Evolutionary conservation across 2,329 filamentous ascomycete genomes (phyloP).

Genomic region (Leptosphaerulina australis): DNA sequence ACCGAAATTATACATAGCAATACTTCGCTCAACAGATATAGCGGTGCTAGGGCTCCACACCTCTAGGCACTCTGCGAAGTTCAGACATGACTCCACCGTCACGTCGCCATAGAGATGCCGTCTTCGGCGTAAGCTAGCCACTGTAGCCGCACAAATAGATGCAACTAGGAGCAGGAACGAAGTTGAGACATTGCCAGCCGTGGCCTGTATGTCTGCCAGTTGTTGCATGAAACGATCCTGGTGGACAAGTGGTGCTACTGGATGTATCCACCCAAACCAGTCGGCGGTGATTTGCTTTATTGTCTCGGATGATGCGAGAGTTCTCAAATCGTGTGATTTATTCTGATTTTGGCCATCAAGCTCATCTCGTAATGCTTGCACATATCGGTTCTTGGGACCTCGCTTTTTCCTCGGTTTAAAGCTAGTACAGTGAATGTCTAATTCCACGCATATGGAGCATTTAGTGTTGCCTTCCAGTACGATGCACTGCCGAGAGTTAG

Average conservation of each 20-base stretch:
- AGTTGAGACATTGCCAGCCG: neutral
- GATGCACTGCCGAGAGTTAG: conserved; percentile 17
- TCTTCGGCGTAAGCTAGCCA: conserved; percentile 25
- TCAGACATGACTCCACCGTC: conserved; percentile 23
- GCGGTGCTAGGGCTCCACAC: conserved; percentile 19
- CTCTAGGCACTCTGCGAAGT: conserved; percentile 20
- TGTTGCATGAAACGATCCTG: conserved; percentile 15
- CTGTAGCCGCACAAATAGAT: conserved; percentile 27
- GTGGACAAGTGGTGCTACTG: conserved; percentile 26
- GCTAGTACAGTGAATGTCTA: conserved; percentile 23
- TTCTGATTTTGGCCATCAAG: conserved; percentile 1
- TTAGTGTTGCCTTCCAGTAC: neutral
- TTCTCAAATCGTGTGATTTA: neutral
- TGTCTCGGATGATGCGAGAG: conserved; percentile 17
- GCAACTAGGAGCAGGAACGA: conserved; percentile 22
- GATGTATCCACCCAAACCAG: conserved; percentile 33
- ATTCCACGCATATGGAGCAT: conserved; percentile 22
- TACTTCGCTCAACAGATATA: conserved; percentile 20
- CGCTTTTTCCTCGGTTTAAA: conserved; percentile 26
- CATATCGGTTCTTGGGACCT: conserved; percentile 28
- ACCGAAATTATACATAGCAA: conserved; percentile 29
- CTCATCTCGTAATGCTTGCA: conserved; percentile 15
- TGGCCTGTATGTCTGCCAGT: neutral
- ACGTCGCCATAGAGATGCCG: conserved; percentile 22
- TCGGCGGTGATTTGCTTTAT: conserved; percentile 21